Evolutionary conservation across 495 filamentous ascomycete species (phyloP).

Genomic region (Podospora tetraspora): DNA sequence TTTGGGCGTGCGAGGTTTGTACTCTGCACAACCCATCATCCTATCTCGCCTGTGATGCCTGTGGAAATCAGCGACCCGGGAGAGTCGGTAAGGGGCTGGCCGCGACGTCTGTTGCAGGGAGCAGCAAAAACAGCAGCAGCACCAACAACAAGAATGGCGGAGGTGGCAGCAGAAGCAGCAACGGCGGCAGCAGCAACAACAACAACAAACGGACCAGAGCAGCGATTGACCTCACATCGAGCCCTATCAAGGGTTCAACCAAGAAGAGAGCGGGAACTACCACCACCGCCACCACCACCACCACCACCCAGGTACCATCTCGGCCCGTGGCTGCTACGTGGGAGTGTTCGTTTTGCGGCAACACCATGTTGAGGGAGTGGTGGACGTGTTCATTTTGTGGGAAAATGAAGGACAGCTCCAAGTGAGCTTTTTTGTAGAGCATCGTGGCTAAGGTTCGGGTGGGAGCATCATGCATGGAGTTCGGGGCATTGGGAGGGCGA

Average conservation of each 20-base stretch:
- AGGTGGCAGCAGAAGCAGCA: background rate
- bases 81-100: slow-evolving; percentile 26
- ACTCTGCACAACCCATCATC: slow-evolving; percentile 74
- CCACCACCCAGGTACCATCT: slow-evolving; percentile 25
- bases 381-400: slow-evolving; percentile 73
- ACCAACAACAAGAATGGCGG: background rate
- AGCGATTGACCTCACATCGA: slow-evolving; percentile 13
- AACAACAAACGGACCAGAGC: slow-evolving; percentile 11
- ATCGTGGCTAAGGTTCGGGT: background rate
- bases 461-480: background rate
- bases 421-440: slow-evolving; percentile 12
- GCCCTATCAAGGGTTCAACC: background rate
- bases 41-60: slow-evolving; percentile 73
- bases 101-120: slow-evolving; percentile 7
- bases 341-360: slow-evolving; percentile 63
- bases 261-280: background rate
- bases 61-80: slow-evolving; percentile 58
- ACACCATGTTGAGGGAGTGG: slow-evolving; percentile 65
- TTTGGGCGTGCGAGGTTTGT: slow-evolving; percentile 73
- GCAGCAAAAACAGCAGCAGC: background rate
- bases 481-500: background rate
- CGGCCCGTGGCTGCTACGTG: slow-evolving; percentile 51
- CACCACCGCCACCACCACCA: slow-evolving; percentile 31
- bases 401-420: slow-evolving; percentile 59
- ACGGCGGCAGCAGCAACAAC: slow-evolving; percentile 5